Evolutionary conservation across 106 monocot genomes (phyloP).

Genomic region (Triglochin maritima): DNA sequence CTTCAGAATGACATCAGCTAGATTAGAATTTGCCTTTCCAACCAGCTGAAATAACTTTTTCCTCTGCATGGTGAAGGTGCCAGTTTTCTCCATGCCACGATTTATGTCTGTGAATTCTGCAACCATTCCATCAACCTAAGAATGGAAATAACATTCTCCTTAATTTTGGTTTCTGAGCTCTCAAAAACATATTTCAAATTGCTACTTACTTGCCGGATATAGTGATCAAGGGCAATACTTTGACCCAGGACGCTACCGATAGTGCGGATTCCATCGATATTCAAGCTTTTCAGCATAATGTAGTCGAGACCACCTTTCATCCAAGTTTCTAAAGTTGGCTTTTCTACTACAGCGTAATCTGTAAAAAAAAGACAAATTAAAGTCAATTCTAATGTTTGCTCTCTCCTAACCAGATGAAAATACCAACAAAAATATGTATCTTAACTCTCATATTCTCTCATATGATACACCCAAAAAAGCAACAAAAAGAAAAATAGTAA

Average conservation of each 20-base stretch:
- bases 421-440: too few species aligned
- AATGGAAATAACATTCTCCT: constrained; percentile 3
- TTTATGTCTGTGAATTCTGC: constrained; percentile 82
- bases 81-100: constrained; percentile 75
- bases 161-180: too few species aligned
- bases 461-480: too few species aligned
- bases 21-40: constrained; percentile 70
- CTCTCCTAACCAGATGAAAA: too few species aligned
- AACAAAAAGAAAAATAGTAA: too few species aligned
- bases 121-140: constrained; percentile 87
- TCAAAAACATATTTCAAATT: background rate
- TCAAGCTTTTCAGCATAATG: constrained; percentile 48
- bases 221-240: constrained; percentile 73
- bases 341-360: constrained; percentile 85
- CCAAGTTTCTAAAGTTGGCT: constrained; percentile 60
- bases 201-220: constrained; percentile 48
- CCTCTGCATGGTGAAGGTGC: constrained; percentile 78
- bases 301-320: constrained; percentile 75
- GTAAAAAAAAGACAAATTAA: background rate
- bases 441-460: too few species aligned
- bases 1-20: constrained; percentile 77
- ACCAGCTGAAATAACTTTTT: constrained; percentile 83
- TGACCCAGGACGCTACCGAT: constrained; percentile 75
- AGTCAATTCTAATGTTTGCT: background rate
- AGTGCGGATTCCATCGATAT: constrained; percentile 68